Evolutionary conservation across 176 grass and related monocot genomes (phyloP).

Genomic region (Zoysia japonica): DNA sequence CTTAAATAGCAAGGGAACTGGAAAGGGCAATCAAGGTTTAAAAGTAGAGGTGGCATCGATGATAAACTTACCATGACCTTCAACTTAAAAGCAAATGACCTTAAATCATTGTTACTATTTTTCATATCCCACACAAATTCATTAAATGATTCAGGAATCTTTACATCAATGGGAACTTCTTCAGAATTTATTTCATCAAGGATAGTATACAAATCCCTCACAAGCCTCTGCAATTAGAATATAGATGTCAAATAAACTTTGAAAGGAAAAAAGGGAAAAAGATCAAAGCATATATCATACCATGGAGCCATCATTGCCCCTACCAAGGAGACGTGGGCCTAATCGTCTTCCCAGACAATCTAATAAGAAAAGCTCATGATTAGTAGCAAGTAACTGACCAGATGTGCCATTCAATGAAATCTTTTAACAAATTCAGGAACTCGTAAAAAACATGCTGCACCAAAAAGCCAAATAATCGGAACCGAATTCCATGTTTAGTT

Average conservation of each 20-base stretch:
- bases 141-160: conserved; percentile 79
- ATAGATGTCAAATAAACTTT: conserved; percentile 25
- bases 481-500: conserved; percentile 6
- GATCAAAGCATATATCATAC: conserved; percentile 47
- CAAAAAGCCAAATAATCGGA: conserved; percentile 2
- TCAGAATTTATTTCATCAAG: conserved; percentile 79
- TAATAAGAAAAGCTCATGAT: conserved; percentile 40
- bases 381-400: conserved; percentile 15
- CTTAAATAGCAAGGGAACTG: neutral
- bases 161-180: conserved; percentile 59
- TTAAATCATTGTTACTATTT: conserved; percentile 85
- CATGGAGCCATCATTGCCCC: conserved; percentile 72
- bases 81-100: conserved; percentile 73
- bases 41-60: neutral
- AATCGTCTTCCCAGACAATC: conserved; percentile 93
- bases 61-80: conserved; percentile 65
- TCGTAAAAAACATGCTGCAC: neutral
- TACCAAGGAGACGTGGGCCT: conserved; percentile 81
- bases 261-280: neutral
- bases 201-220: conserved; percentile 81
- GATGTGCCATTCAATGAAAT: conserved; percentile 1
- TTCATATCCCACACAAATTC: conserved; percentile 90
- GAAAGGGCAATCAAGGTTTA: neutral
- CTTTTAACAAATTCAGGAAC: conserved; percentile 25
- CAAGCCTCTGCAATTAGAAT: conserved; percentile 63